Evolutionary conservation across 805 yeast genomes (phyloP).

Genomic region (Candida arabinofermentans): DNA sequence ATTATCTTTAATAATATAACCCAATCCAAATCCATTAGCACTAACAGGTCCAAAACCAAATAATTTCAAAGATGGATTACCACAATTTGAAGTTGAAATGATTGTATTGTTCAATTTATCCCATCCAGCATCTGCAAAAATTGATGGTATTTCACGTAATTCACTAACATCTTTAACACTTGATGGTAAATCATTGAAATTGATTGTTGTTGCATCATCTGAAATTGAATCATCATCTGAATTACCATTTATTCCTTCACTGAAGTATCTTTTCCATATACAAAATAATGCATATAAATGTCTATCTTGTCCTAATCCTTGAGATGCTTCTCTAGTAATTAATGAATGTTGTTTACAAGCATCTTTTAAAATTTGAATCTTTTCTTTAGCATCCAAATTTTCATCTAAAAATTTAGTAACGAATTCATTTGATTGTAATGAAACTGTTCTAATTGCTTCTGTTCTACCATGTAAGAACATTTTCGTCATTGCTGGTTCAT

Average conservation of each 20-base stretch:
- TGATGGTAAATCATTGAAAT: slow-evolving; percentile 24
- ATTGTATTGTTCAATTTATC: slow-evolving; percentile 75
- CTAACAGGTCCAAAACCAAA: slow-evolving; percentile 93
- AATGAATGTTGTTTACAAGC: slow-evolving; percentile 72
- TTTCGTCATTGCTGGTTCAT: slow-evolving; percentile 97
- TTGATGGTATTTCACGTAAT: slow-evolving; percentile 53
- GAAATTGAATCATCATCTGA: slow-evolving; percentile 26
- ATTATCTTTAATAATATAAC: slow-evolving; percentile 80
- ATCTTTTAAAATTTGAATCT: slow-evolving; percentile 52
- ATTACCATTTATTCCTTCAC: slow-evolving; percentile 19
- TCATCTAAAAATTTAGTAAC: slow-evolving; percentile 81
- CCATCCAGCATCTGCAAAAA: slow-evolving; percentile 88
- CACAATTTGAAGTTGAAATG: slow-evolving; percentile 84
- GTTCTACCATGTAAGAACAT: slow-evolving; percentile 85
- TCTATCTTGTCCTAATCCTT: slow-evolving; percentile 88
- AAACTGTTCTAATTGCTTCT: slow-evolving; percentile 85
- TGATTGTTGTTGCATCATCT: slow-evolving; percentile 32
- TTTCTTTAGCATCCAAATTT: slow-evolving; percentile 51
- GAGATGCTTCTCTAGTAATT: slow-evolving; percentile 64
- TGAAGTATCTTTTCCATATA: slow-evolving; percentile 70
- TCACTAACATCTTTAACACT: slow-evolving; percentile 20
- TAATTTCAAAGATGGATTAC: slow-evolving; percentile 79
- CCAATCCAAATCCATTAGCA: slow-evolving; percentile 90
- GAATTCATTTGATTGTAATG: slow-evolving; percentile 73
- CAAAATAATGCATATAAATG: slow-evolving; percentile 85